Conservation (phyloP, 2,329 filamentous ascomycete species). For the Dothideomycetes sp. region DNA sequence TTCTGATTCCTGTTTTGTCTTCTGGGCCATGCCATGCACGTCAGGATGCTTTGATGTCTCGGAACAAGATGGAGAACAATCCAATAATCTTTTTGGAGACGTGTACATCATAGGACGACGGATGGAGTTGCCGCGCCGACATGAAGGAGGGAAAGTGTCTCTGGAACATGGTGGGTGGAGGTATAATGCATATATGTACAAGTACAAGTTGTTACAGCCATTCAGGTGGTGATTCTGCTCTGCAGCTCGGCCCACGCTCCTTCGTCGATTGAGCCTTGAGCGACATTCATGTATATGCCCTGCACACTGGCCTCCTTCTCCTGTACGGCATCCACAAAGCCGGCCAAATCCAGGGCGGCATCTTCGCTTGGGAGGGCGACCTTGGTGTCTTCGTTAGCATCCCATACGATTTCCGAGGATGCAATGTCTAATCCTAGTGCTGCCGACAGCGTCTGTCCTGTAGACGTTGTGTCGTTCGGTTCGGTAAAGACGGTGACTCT, state of each 20-base stretch:
- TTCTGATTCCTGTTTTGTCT: too few relatives aligned
- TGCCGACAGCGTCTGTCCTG: constrained; percentile 55
- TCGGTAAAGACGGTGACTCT: constrained; percentile 63
- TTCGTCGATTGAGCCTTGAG: constrained; percentile 30
- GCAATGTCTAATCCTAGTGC: constrained; percentile 58
- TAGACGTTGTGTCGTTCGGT: constrained; percentile 53
- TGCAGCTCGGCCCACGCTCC: constrained; percentile 31
- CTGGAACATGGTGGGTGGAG: too few relatives aligned
- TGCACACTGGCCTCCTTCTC: constrained; percentile 63
- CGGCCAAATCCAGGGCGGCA: constrained; percentile 47
- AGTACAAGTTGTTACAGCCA: not conserved
- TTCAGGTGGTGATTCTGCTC: constrained; percentile 27
- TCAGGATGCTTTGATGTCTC: too few relatives aligned
- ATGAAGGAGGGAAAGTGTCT: too few relatives aligned
- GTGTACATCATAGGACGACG: too few relatives aligned
- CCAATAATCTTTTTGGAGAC: too few relatives aligned
- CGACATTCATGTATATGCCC: constrained; percentile 65
- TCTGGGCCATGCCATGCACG: too few relatives aligned
- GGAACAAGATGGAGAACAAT: too few relatives aligned
- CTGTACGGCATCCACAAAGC: constrained; percentile 51
- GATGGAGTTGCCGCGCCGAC: too few relatives aligned
- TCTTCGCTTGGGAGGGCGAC: constrained; percentile 52
- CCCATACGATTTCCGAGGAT: constrained; percentile 75
- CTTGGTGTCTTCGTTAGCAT: constrained; percentile 70
- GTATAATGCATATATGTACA: constrained; percentile 20